Base-by-base conservation (phyloP, 768 basidiomycete species). In the Pulveroboletus sp. region DNA sequence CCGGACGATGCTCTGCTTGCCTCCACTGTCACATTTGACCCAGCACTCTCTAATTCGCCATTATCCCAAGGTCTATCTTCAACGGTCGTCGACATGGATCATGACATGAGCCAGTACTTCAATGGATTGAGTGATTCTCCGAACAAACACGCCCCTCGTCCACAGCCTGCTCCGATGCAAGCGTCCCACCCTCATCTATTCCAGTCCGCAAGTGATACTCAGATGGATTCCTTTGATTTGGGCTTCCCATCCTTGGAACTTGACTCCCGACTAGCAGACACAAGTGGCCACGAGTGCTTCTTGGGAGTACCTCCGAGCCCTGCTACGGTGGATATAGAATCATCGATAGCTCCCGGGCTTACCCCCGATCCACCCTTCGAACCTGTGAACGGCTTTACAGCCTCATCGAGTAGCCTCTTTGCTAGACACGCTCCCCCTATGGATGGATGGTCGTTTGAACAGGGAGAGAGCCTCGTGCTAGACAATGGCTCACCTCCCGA, bases 221-320 rank as follows among this genome's bases (percentile, higher is more conserved):
- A 41, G 13, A 36, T 27, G 32, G 35, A 46, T 37, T n/a, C 48
- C 9, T 49, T 49, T 21, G 53, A 31, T 13, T 42, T 47, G 17
- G 54, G 18, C 8, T 42, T 55, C 24, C 38, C 54, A 14, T 38
- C 46, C 14, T 46, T 55, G n/a, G 50, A 39, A 5, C 27, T 47
- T 36, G 57, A 57, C 24, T 14, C 46, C 4, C 46, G 43, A 8
- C 39, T 57, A 24, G 31, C 39, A 8, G 55, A 53, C 27, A 17
- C 47, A 6, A 49, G 42, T 15, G 49, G 42, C 24, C 39, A 39
- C 4, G 58, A 59, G 28, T 54, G 55, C n/a, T 67, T 67, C 41
- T 46, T 67, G 27, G 67, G 62, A 15, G 24, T 67, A 9, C 65
- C 65, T 6, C 60, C 62, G 9, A 69, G 62, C 18, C 65, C 67